Conservation (phyloP, 192 early-diverging fungal species). For the Rhizoclosmatium sp. region DNA sequence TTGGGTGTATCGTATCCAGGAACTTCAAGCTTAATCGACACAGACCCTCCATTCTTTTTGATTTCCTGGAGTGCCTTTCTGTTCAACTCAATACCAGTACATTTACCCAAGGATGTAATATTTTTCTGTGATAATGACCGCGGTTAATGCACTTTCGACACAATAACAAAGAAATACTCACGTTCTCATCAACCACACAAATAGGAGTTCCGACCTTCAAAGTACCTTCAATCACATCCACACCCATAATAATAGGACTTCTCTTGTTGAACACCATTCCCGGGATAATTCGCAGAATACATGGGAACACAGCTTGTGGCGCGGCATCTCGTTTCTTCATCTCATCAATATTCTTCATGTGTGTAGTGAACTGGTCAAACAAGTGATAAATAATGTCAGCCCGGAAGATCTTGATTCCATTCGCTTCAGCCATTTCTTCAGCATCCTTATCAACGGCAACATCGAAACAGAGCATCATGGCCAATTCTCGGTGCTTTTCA, state of each 20-base stretch:
- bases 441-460: slow-evolving; percentile 80
- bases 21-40: slow-evolving; percentile 92
- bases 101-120: slow-evolving; percentile 83
- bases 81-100: slow-evolving; percentile 92
- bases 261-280: slow-evolving; percentile 94
- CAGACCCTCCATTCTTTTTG: slow-evolving; percentile 83
- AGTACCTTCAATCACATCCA: slow-evolving; percentile 92
- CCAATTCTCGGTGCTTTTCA: slow-evolving; percentile 84
- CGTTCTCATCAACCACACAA: slow-evolving; percentile 79
- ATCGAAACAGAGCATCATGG: slow-evolving; percentile 64
- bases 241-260: slow-evolving; percentile 93
- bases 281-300: slow-evolving; percentile 85
- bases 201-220: slow-evolving; percentile 91
- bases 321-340: slow-evolving; percentile 87
- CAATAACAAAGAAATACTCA: slow-evolving; percentile 20
- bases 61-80: slow-evolving; percentile 83
- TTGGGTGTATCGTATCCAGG: slow-evolving; percentile 85
- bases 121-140: slow-evolving; percentile 48
- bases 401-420: slow-evolving; percentile 91
- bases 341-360: slow-evolving; percentile 80
- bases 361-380: slow-evolving; percentile 92
- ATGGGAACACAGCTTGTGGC: slow-evolving; percentile 96
- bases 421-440: slow-evolving; percentile 86
- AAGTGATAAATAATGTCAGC: slow-evolving; percentile 99
- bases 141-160: neutral